Evolutionary conservation across 1,139 yeast species (phyloP).

Genomic region (Blastobotrys petasosporus): DNA sequence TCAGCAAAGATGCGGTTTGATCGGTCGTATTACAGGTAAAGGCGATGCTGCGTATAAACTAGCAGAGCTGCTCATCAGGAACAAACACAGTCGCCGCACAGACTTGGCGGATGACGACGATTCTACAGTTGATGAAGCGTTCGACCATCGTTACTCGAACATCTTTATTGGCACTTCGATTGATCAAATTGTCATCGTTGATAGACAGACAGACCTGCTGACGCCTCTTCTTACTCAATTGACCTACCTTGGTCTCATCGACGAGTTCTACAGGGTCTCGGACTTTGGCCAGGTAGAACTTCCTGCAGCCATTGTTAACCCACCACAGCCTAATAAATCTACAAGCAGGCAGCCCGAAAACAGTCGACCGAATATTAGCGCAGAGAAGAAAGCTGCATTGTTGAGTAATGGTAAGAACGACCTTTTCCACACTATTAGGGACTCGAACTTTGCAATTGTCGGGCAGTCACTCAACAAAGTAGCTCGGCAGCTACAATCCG

Average conservation of each 20-base stretch:
- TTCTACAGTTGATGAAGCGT: constrained; percentile 9
- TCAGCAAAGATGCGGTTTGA: constrained; percentile 34
- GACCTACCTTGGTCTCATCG: constrained; percentile 76
- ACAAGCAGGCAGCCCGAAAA: constrained; percentile 7
- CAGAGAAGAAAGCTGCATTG: constrained; percentile 10
- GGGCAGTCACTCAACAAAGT: constrained; percentile 65
- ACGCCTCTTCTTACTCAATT: constrained; percentile 71
- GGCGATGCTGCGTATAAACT: constrained; percentile 43
- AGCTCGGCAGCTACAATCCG: constrained; percentile 66
- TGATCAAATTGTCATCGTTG: constrained; percentile 59
- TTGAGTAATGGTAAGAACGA: constrained; percentile 12
- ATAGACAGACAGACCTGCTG: constrained; percentile 66
- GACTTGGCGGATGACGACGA: constrained; percentile 18
- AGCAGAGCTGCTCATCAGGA: constrained; percentile 32
- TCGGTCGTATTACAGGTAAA: constrained; percentile 43
- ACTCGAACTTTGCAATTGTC: constrained; percentile 71
- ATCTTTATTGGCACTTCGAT: constrained; percentile 32
- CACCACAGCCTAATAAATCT: constrained; percentile 9
- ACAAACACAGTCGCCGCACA: constrained; percentile 24
- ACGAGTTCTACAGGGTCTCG: constrained; percentile 57
- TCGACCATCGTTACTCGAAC: constrained; percentile 29
- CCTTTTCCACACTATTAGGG: constrained; percentile 48
- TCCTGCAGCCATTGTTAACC: constrained; percentile 29
- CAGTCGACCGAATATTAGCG: constrained; percentile 8
- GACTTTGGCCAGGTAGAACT: constrained; percentile 44